Evolutionary conservation across 371 early-diverging fungal species (phyloP), one percentile per base, ranked within the genome.

Genomic region (Coemansia sp.): DNA sequence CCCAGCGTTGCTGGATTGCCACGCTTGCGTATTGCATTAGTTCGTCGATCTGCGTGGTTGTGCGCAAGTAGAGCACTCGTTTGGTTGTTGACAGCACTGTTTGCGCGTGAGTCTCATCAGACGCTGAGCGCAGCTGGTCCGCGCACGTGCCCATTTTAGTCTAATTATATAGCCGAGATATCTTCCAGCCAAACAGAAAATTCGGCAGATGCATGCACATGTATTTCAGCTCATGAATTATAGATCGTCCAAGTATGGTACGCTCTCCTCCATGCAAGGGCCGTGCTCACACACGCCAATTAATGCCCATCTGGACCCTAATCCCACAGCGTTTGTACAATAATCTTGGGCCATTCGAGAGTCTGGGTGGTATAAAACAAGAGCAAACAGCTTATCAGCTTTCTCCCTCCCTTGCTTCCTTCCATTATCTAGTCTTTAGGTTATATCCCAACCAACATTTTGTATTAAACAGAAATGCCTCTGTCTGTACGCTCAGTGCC

Each of bases 401-500:
- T 4, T 47, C 47, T 16, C 50, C 20, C 50, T 20, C 20, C 18
- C 14, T 47, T 18, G 20, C 16, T 52, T 39, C 30, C 26, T n/a
- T 23, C 0, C 44, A 3, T n/a, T 42, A 16, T 42, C 44, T 42
- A 12, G 16, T 42, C 44, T 42, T 16, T 16, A 42, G n/a, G 5
- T 40, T 56, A 48, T 65, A 25, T 18, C 8, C 7, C 26, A 55
- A 30, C 26, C 8, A 30, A 33, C 2, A 33, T 33, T 33, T 33
- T 4, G 8, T 21, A 39, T 54, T 5, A 20, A 20, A 7, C 28
- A 18, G 39, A 40, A 47, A 44, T 54, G 64, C n/a, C 42, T 2
- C 18, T 44, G 25, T 54, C 64, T 39, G 62, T 62, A 1, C 62
- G 66, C 48, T 57, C 77, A 0, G 73, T 90, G 26, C 64, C 85